phyloP scores from a whole-genome alignment of 805 yeast species.

The Saccharomycopsis sp. region DNA sequence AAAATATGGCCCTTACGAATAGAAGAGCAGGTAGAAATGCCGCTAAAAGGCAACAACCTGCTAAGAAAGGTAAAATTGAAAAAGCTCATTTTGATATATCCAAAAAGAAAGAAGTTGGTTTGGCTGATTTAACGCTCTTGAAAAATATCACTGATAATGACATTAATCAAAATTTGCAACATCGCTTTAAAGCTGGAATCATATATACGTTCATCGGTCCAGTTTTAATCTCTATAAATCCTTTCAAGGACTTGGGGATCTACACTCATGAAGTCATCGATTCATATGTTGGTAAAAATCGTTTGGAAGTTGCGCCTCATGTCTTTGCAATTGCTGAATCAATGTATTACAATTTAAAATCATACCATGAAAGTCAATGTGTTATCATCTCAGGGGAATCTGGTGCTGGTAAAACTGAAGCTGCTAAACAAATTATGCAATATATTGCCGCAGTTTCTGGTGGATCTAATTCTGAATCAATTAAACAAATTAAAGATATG shows the following conservation, averaged over 20 bases:
- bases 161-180: conserved; percentile 84
- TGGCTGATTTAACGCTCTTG: conserved; percentile 83
- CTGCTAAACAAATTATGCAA: conserved; percentile 97
- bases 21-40: conserved; percentile 53
- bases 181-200: conserved; percentile 81
- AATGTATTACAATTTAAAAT: conserved; percentile 91
- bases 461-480: conserved; percentile 56
- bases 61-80: conserved; percentile 55
- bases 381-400: conserved; percentile 97
- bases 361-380: conserved; percentile 92
- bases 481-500: conserved; percentile 90
- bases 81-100: conserved; percentile 86
- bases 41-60: conserved; percentile 44
- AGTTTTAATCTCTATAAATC: conserved; percentile 92
- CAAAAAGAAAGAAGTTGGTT: conserved; percentile 97
- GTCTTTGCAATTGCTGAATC: conserved; percentile 97
- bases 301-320: conserved; percentile 96
- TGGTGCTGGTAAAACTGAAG: conserved; percentile 98
- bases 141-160: conserved; percentile 87
- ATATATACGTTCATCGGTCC: conserved; percentile 93
- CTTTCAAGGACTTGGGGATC: conserved; percentile 93
- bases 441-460: conserved; percentile 85
- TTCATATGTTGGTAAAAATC: conserved; percentile 81
- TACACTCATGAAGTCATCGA: conserved; percentile 74
- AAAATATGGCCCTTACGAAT: conserved; percentile 65